Base-by-base conservation (phyloP, 116 monocot species). In the Phalaenopsis hybrid region DNA sequence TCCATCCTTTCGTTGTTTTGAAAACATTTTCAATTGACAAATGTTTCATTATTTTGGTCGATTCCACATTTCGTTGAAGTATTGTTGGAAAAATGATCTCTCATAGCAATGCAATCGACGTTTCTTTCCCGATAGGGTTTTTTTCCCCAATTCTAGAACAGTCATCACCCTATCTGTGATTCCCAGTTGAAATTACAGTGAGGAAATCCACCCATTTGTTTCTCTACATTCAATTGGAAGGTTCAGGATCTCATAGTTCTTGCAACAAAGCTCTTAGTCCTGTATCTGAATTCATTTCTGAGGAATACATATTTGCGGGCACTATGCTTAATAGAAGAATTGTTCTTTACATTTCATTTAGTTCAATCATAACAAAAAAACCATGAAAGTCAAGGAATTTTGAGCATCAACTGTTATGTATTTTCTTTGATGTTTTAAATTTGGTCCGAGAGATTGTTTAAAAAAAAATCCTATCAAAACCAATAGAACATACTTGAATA, bases 91-190 rank as follows among this genome's bases (percentile, higher is more conserved):
- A 84, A 86, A 1, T 57, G 78, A 5, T 88, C 79, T 67, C 57
- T 93, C 74, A 37, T 82, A 89, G 89, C 67, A 87, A 89, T 49
- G 78, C 84, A 21, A 69, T 91, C 34, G 87, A 91, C 37, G 87
- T 89, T n/a, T 87, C 91, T 31, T 93, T 86, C 78, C 91, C 91
- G 23, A 88, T 92, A 57, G 83, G 84, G 75, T 50, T 45, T 63
- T 0, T 9, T 78, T 8, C n/a, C 45, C 43, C 72, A 31, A 25
- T 44, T 44, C 44, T n/a, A 16, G 13, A 6, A 18, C 46, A 15
- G 7, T 75, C 51, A 28, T 77, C 13, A 9, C 12, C 50, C 2
- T 49, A n/a, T 50, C 13, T 77, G 50, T 77, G 51, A 8, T 77
- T 51, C 28, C 17, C 9, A 23, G 28, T 18, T 5, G 25, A 77